Evolutionary conservation across 164 flowering plant genomes (phyloP).

Genomic region (Brasenia schreberi): DNA sequence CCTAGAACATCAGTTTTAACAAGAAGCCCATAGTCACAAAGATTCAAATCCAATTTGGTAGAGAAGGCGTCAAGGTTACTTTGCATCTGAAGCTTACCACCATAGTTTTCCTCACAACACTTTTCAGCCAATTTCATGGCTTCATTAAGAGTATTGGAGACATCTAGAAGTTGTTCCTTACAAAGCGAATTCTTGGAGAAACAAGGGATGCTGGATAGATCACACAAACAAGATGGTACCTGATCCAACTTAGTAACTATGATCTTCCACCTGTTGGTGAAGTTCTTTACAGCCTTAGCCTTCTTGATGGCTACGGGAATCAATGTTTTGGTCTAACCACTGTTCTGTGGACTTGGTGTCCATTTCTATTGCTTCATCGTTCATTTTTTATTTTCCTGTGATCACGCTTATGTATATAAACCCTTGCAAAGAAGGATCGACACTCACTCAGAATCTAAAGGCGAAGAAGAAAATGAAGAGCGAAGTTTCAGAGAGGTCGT

Average conservation of each 20-base stretch:
- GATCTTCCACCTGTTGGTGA: conserved; percentile 59
- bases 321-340: conserved; percentile 36
- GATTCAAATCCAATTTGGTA: conserved; percentile 50
- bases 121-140: conserved; percentile 37
- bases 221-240: conserved; percentile 49
- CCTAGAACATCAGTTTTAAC: conserved; percentile 69
- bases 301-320: conserved; percentile 44
- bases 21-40: conserved; percentile 50
- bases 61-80: conserved; percentile 58
- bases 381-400: not conserved
- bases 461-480: no score
- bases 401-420: not conserved
- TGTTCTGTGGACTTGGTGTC: conserved; percentile 30
- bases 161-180: conserved; percentile 61
- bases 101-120: conserved; percentile 39
- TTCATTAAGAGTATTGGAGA: conserved; percentile 37
- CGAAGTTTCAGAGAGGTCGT: no score
- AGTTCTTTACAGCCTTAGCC: conserved; percentile 39
- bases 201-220: conserved; percentile 66
- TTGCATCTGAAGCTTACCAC: conserved; percentile 71
- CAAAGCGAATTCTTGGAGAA: conserved; percentile 64
- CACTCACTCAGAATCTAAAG: no score
- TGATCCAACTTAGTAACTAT: conserved; percentile 47
- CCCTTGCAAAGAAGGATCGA: no score
- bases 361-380: not conserved